Evolutionary conservation across 768 basidiomycete genomes (phyloP), one percentile per base, ranked within the genome.

Genomic region (Candolleomyces efflorescens): DNA sequence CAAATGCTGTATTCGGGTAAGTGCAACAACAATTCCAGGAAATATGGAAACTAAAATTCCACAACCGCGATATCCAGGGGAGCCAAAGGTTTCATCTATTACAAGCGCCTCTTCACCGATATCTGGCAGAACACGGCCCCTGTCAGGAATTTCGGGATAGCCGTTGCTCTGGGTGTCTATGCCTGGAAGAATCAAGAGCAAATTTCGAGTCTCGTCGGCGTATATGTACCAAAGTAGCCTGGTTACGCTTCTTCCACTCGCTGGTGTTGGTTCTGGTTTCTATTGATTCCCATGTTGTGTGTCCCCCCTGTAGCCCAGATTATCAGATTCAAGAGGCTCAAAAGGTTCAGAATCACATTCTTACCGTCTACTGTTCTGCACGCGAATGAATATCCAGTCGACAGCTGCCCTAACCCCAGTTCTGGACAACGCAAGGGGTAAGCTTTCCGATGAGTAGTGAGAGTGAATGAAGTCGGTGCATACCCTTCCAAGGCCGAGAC

Each of bases 371-470:
- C 91, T 92, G 63, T 94, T 94, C 72, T 96, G 93, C 4, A 97
- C 94, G 0, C 94, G 82, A 55, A 95, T 84, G 68, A 96, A 96
- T 24, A 98, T 67, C 95, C 95, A 98, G 66, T 97, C 90, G 2
- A 97, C 90, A 0, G 91, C 94, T 51, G 90, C 89, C 55, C 89
- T 82, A 15, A 96, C 87, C 1, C 95, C 94, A 27, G 91, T 92
- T 44, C 94, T 97, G 63, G 10, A 51, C 52, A 26, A 32, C 32
- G 32, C 32, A 41, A 17, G 6, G 32, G 36, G 11, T 24, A 13
- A 52, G 26, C 26, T 59, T 23, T 38, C 22, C 22, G 38, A 20
- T 17, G 20, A 10, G 39, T 37, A 5, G 20, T 44, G 54, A 44
- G 22, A 36, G 38, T 13, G 38, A 13, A 20, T 70, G 78, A 68